phyloP scores from a whole-genome alignment of 805 yeast genomes.

The Candida easanensis region DNA sequence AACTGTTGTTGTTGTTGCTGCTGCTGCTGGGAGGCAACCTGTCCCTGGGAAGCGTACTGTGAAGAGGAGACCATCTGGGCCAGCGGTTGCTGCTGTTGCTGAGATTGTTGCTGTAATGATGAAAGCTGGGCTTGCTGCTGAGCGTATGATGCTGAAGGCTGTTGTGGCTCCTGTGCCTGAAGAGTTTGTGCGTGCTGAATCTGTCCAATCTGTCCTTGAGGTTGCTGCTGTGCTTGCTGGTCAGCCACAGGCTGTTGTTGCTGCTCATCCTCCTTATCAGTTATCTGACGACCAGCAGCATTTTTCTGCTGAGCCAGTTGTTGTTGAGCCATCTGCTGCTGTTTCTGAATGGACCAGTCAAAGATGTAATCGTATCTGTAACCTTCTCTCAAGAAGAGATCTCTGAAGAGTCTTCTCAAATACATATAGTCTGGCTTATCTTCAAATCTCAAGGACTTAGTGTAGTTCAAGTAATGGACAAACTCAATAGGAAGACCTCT shows the following conservation, averaged over 20 bases:
- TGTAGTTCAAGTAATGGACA: conserved; percentile 78
- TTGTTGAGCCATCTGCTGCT: conserved; percentile 40
- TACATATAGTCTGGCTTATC: conserved; percentile 94
- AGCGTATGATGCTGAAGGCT: too few relatives aligned
- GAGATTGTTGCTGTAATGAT: conserved; percentile 12
- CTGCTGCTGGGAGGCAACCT: background rate
- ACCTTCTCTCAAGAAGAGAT: conserved; percentile 81
- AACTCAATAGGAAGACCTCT: conserved; percentile 92
- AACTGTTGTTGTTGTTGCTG: background rate
- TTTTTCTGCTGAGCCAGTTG: conserved; percentile 30
- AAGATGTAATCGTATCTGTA: conserved; percentile 91
- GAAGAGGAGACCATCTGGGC: conserved; percentile 5
- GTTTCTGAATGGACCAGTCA: conserved; percentile 93
- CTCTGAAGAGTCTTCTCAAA: conserved; percentile 85
- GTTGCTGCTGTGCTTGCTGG: conserved; percentile 16
- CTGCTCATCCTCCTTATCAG: conserved; percentile 7
- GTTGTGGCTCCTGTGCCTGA: conserved; percentile 12
- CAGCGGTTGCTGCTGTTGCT: conserved; percentile 17
- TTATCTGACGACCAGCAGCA: conserved; percentile 17
- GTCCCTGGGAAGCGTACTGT: background rate
- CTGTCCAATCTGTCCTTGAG: conserved; percentile 16
- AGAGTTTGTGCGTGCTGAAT: conserved; percentile 11
- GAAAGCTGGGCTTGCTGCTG: background rate
- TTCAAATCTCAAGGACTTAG: conserved; percentile 87
- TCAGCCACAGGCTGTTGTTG: conserved; percentile 6